phyloP scores from a whole-genome alignment of 225 moss, liverwort and hornwort species.

The Pleurozium schreberi region DNA sequence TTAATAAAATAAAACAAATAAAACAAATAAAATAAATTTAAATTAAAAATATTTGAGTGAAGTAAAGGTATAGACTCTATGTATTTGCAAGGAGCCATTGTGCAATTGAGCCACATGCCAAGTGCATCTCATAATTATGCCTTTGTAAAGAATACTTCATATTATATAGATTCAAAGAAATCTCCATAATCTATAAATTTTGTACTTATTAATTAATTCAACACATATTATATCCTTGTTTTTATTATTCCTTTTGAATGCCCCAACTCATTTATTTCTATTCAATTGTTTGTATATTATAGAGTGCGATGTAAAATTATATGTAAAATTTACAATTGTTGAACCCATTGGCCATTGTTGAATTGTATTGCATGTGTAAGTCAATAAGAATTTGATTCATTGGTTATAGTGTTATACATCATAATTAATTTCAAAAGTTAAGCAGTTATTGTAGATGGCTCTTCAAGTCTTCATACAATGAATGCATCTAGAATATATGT shows the following conservation, averaged over 20 bases:
- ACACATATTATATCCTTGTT: neutral
- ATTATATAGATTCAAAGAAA: neutral
- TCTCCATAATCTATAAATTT: neutral
- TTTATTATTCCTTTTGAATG: neutral
- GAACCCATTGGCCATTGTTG: too few species aligned
- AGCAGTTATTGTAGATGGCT: too few species aligned
- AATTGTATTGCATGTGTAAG: neutral
- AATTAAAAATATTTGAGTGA: neutral
- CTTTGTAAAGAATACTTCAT: neutral
- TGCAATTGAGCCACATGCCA: accelerated
- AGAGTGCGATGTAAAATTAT: neutral
- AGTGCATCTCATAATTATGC: neutral
- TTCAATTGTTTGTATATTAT: neutral
- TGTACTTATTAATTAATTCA: neutral
- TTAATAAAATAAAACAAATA: neutral
- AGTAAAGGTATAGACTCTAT: neutral
- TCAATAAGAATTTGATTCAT: too few species aligned
- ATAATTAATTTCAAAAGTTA: too few species aligned
- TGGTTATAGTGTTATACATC: too few species aligned
- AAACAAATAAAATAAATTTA: neutral
- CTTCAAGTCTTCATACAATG: too few species aligned
- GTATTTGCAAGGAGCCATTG: neutral
- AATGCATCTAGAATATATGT: too few species aligned
- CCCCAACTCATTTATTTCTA: neutral
- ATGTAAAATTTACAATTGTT: too few species aligned